phyloP scores from a whole-genome alignment of 73 alveolate species.

The Symbiodinium pilosum region DNA sequence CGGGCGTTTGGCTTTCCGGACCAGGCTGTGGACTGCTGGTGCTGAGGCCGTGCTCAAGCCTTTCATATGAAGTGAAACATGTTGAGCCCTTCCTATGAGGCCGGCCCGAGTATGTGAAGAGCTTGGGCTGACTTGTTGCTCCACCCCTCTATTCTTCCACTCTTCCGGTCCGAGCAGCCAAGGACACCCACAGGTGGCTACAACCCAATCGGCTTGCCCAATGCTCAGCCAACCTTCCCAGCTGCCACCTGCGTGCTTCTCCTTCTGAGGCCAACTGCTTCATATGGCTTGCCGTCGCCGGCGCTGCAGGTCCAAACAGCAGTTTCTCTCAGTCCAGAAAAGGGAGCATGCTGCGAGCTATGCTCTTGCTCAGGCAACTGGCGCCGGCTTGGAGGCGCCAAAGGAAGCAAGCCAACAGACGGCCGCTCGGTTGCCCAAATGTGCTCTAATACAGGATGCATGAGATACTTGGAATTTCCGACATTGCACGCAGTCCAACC shows the following conservation, averaged over 20 bases:
- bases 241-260: not conserved
- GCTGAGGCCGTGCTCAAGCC: constrained; percentile 10
- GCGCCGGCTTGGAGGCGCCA: constrained; percentile 85
- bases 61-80: not conserved
- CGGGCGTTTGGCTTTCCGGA: too few species aligned
- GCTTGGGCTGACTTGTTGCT: not conserved
- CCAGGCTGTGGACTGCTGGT: constrained; percentile 91
- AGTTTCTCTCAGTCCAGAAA: too few species aligned
- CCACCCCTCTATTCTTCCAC: too few species aligned
- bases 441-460: not conserved
- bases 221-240: not conserved
- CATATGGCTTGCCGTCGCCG: constrained; percentile 71
- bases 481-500: not conserved
- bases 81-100: not conserved
- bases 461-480: not conserved
- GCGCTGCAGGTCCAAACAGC: constrained; percentile 47
- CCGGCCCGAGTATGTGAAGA: not conserved
- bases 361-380: constrained; percentile 28
- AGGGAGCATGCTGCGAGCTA: too few species aligned
- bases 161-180: not conserved
- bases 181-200: constrained; percentile 5
- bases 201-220: not conserved
- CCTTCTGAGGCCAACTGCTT: constrained; percentile 37
- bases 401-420: constrained; percentile 21
- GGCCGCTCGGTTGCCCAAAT: constrained; percentile 29